These are phyloP conservation scores for Fusarium concolor DNA, from an alignment of 2,329 filamentous ascomycete genomes.

Conservation along the genomic window DNA sequence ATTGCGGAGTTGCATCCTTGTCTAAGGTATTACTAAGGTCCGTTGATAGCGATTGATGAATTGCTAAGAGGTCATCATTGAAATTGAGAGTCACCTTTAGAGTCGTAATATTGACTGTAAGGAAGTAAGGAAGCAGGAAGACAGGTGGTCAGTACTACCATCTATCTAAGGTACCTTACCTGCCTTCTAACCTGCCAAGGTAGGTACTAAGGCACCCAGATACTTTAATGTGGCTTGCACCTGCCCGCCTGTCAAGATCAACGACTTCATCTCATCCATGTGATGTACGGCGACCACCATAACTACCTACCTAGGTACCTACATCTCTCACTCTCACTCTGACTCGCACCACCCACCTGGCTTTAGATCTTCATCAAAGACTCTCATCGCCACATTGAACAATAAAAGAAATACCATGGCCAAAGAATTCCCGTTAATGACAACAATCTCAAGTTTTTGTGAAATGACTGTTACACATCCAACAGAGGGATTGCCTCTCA, in stretches of 20 bases:
- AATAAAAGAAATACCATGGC: neutral
- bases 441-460: conserved; percentile 4
- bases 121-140: no score
- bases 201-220: no score
- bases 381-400: neutral
- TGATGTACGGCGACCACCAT: neutral
- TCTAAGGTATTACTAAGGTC: no score
- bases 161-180: no score
- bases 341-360: neutral
- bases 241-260: neutral
- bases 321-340: neutral
- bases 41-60: no score
- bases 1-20: neutral
- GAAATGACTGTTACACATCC: neutral
- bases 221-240: no score
- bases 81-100: no score
- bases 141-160: no score
- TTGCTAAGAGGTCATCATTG: no score
- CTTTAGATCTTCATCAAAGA: neutral
- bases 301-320: neutral
- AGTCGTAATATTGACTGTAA: no score
- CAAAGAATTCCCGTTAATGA: neutral
- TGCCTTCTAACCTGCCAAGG: no score
- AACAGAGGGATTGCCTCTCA: neutral
- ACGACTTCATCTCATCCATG: neutral